phyloP scores from a whole-genome alignment of 371 early-diverging fungal species.

The Mortierella sp. region DNA sequence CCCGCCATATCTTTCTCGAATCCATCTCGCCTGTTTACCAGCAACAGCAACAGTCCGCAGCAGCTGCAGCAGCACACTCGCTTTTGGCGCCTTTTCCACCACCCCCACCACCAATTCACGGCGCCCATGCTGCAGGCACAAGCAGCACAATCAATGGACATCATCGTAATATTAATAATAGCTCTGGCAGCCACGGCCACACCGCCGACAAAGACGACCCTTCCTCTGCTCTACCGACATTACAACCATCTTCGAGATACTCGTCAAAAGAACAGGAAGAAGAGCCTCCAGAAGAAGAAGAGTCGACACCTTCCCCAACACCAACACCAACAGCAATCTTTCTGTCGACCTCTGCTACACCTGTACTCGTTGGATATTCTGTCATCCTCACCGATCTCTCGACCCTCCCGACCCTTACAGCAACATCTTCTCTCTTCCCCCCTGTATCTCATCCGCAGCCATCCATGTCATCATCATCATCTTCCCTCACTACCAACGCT shows the following conservation, averaged over 20 bases:
- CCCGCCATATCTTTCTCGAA: slow-evolving; percentile 32
- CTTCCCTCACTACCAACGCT: not conserved
- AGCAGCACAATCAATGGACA: slow-evolving; percentile 4
- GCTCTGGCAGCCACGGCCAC: slow-evolving; percentile 23
- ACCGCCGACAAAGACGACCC: slow-evolving; percentile 6
- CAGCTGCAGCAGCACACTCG: slow-evolving; percentile 5
- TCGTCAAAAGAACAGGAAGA: not conserved
- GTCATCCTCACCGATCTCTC: slow-evolving; percentile 49
- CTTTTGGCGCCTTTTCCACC: no score
- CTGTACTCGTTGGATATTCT: slow-evolving; percentile 30
- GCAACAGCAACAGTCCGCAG: slow-evolving; percentile 3
- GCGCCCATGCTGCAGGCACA: not conserved
- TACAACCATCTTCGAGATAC: not conserved
- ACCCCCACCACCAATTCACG: not conserved
- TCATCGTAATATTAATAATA: no score
- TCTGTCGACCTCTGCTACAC: not conserved
- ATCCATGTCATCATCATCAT: slow-evolving; percentile 12
- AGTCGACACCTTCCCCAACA: slow-evolving; percentile 4
- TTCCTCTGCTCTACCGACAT: not conserved
- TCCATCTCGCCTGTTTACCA: slow-evolving; percentile 36
- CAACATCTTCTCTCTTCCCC: not conserved
- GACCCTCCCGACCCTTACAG: slow-evolving; percentile 10
- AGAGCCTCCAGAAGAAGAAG: no score
- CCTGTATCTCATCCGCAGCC: slow-evolving; percentile 1
- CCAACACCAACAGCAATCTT: not conserved